Evolutionary conservation across 768 basidiomycete species (phyloP), one percentile per base, ranked within the genome.

Genomic region (Bullera alba): DNA sequence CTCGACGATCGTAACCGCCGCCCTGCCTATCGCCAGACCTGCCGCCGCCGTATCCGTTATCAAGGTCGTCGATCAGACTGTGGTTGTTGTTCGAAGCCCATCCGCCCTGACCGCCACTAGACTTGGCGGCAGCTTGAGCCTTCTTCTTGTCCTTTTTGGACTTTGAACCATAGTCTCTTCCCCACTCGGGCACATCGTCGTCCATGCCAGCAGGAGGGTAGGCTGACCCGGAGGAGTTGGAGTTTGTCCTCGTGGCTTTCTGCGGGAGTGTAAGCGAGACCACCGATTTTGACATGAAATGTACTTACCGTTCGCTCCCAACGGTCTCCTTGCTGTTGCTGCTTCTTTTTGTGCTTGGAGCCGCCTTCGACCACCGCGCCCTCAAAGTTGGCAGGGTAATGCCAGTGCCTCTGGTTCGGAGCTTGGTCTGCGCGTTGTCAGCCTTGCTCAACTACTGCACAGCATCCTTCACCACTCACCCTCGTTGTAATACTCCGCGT

Each of bases 341-440:
- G n/a, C 23, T 43, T 50, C 23, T 51, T 48, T 12, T 48, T 54
- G n/a, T 54, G 47, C 43, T 58, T 56, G 16, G 53, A 42, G 30
- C 57, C 43, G 7, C 51, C 63, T 19, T 58, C 65, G 6, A 48
- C 59, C n/a, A 56, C 65, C 3, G 69, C 53, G 28, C 73, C 73
- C 43, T 71, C 71, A 46, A 73, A 73, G 58, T 74, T 74, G 50
- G 68, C 69, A 23, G 73, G 73, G 48, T 73, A 74, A 49, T 72
- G 70, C 66, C 70, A 70, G 36, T 70, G 58, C 16, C 54, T 42
- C 52, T 73, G 70, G 30, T 74, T 74, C 6, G 69, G 66, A 4
- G 73, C 71, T 47, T 53, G 56, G 30, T 67, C 65, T 67, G 43
- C 10, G 4, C 30, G n/a, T 34, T n/a, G 32, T 34, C 21, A 12